Evolutionary conservation across 805 yeast species (phyloP).

Genomic region (Candida ponderosae): DNA sequence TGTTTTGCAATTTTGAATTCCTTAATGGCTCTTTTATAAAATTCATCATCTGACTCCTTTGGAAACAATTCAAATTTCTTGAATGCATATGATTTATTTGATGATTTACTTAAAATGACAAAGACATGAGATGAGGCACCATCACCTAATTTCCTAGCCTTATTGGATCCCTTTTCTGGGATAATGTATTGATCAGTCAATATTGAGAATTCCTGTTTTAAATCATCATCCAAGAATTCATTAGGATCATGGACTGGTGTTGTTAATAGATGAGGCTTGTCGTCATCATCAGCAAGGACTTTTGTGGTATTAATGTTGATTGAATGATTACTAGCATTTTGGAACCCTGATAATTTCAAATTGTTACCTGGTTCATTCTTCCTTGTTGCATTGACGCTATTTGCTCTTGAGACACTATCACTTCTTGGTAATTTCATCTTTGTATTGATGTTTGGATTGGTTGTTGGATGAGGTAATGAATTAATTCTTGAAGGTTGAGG

Average conservation of each 20-base stretch:
- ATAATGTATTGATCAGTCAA: constrained; percentile 49
- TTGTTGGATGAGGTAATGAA: constrained; percentile 4
- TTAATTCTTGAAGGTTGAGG: not conserved
- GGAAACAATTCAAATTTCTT: constrained; percentile 55
- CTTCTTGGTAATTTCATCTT: not conserved
- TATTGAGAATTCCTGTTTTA: constrained; percentile 38
- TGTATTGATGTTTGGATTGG: constrained; percentile 1
- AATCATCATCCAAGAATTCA: constrained; percentile 45
- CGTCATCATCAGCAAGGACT: constrained; percentile 17
- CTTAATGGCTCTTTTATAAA: constrained; percentile 54
- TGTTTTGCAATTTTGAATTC: constrained; percentile 58
- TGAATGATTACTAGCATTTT: constrained; percentile 26
- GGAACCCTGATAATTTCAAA: constrained; percentile 59
- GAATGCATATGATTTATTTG: constrained; percentile 47
- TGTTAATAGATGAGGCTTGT: constrained; percentile 42
- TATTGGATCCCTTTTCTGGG: constrained; percentile 26
- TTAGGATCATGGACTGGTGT: constrained; percentile 64
- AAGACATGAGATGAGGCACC: constrained; percentile 71
- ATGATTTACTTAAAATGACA: constrained; percentile 30
- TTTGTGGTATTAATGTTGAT: constrained; percentile 12
- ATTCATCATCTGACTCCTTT: constrained; percentile 56
- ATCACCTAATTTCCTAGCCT: constrained; percentile 48
- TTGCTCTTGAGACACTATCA: constrained; percentile 4
- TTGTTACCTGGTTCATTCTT: constrained; percentile 33
- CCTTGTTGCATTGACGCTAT: constrained; percentile 1